Conservation (phyloP, 2,329 filamentous ascomycete genomes). For the Fusarium clavum region DNA sequence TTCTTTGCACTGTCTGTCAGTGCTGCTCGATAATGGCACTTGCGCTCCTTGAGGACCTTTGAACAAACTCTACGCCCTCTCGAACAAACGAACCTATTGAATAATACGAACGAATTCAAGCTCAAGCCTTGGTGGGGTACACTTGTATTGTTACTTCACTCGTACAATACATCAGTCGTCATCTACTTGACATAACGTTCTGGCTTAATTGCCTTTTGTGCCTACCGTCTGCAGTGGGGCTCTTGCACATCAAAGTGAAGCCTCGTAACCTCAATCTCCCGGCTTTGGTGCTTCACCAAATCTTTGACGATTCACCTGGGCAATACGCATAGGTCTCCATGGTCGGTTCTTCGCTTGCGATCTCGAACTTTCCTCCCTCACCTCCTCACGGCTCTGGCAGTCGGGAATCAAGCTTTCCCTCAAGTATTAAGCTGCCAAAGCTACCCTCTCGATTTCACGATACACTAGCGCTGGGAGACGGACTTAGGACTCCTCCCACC, state of each 20-base stretch:
- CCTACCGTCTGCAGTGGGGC: slow-evolving; percentile 19
- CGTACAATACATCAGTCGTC: slow-evolving; percentile 10
- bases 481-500: slow-evolving; percentile 63
- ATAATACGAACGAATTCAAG: slow-evolving; percentile 8
- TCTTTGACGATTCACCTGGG: slow-evolving; percentile 8
- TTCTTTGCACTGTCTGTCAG: slow-evolving; percentile 19
- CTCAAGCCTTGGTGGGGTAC: slow-evolving; percentile 8
- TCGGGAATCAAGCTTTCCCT: slow-evolving; percentile 33
- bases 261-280: slow-evolving; percentile 1
- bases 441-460: slow-evolving; percentile 36
- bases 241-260: slow-evolving; percentile 11
- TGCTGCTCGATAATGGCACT: slow-evolving; percentile 45
- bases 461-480: slow-evolving; percentile 46
- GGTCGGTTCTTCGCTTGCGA: slow-evolving; percentile 41
- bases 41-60: slow-evolving; percentile 26
- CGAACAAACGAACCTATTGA: slow-evolving; percentile 26
- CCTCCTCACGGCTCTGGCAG: slow-evolving; percentile 36
- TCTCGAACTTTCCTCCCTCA: slow-evolving; percentile 41
- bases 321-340: slow-evolving; percentile 38
- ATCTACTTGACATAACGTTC: neutral
- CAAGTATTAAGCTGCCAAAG: slow-evolving; percentile 41
- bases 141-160: slow-evolving; percentile 25
- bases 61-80: slow-evolving; percentile 34
- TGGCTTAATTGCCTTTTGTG: neutral
- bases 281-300: neutral